Percentiles rank a stretch among this genome's conserved stretches.
Conservation (phyloP, 2,329 filamentous ascomycete species). For the Didymosphaeria variabile region DNA sequence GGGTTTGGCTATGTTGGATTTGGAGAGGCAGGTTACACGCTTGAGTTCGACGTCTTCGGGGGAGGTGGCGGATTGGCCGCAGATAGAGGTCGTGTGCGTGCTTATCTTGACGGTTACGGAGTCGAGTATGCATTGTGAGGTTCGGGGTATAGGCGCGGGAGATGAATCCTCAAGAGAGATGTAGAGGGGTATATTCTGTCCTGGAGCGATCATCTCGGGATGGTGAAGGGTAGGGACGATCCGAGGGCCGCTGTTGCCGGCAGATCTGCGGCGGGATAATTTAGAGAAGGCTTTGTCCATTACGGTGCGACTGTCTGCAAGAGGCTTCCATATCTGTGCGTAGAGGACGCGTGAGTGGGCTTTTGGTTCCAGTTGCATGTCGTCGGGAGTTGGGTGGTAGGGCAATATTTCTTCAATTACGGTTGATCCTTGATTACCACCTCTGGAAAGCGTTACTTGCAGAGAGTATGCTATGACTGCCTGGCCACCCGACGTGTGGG, state of each 20-base stretch:
- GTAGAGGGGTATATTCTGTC: slow-evolving; percentile 43
- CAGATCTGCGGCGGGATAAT: slow-evolving; percentile 26
- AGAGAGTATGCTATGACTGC: slow-evolving; percentile 44
- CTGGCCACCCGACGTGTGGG: slow-evolving; percentile 39
- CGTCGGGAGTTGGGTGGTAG: slow-evolving; percentile 35
- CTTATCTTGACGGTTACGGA: slow-evolving; percentile 40
- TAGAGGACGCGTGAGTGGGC: slow-evolving; percentile 37
- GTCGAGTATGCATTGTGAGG: slow-evolving; percentile 37
- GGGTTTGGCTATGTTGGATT: slow-evolving; percentile 32
- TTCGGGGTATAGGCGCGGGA: slow-evolving; percentile 23
- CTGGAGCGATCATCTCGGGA: slow-evolving; percentile 40
- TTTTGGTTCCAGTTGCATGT: slow-evolving; percentile 27
- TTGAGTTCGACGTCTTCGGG: slow-evolving; percentile 42
- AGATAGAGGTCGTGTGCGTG: slow-evolving; percentile 44
- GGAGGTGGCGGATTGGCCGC: slow-evolving; percentile 33
- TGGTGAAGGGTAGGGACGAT: slow-evolving; percentile 44
- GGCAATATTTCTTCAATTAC: slow-evolving; percentile 35
- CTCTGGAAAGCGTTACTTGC: slow-evolving; percentile 34
- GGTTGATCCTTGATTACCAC: slow-evolving; percentile 24
- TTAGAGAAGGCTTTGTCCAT: slow-evolving; percentile 35
- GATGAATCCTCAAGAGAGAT: slow-evolving; percentile 36
- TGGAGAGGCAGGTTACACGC: slow-evolving; percentile 43
- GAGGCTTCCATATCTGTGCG: slow-evolving; percentile 39
- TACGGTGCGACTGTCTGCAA: slow-evolving; percentile 24
- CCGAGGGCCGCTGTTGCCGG: slow-evolving; percentile 25